These are phyloP conservation scores for Salix viminalis DNA, from an alignment of 345 rosid genomes.

Conservation along the genomic window DNA sequence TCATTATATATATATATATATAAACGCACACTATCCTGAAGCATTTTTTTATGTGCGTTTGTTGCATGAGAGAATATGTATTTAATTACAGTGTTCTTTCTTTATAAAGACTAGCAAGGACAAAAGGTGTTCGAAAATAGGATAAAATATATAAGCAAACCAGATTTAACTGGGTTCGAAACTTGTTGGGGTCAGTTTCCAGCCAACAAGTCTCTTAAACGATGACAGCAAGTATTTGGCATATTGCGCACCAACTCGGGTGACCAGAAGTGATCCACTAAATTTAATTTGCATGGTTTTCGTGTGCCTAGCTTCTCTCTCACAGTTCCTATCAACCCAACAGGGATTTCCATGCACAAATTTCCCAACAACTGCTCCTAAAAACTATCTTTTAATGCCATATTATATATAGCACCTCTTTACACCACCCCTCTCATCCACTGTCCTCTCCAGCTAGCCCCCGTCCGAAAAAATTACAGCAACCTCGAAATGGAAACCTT, in stretches of 20 bases:
- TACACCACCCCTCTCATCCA: neutral
- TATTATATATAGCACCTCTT: slow-evolving; percentile 21
- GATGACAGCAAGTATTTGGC: neutral
- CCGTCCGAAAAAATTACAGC: neutral
- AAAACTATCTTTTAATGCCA: slow-evolving; percentile 27
- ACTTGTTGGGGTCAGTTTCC: neutral
- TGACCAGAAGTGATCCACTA: neutral
- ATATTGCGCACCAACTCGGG: slow-evolving; percentile 6
- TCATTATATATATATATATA: neutral
- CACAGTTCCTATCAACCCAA: slow-evolving; percentile 47
- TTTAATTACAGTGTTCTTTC: neutral
- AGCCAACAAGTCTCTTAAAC: neutral
- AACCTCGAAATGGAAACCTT: slow-evolving; percentile 45
- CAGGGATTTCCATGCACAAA: slow-evolving; percentile 6
- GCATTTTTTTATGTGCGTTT: too few species aligned
- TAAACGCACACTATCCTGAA: neutral
- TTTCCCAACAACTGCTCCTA: slow-evolving; percentile 76
- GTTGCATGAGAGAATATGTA: neutral
- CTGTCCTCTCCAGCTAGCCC: neutral
- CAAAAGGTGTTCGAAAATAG: neutral
- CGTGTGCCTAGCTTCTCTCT: slow-evolving; percentile 16
- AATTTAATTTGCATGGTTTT: slow-evolving; percentile 22
- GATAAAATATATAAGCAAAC: neutral
- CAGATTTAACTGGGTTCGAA: neutral
- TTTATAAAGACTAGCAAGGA: neutral